Conservation (phyloP, 23 red algal genomes). For the Gracilaria caudata region DNA sequence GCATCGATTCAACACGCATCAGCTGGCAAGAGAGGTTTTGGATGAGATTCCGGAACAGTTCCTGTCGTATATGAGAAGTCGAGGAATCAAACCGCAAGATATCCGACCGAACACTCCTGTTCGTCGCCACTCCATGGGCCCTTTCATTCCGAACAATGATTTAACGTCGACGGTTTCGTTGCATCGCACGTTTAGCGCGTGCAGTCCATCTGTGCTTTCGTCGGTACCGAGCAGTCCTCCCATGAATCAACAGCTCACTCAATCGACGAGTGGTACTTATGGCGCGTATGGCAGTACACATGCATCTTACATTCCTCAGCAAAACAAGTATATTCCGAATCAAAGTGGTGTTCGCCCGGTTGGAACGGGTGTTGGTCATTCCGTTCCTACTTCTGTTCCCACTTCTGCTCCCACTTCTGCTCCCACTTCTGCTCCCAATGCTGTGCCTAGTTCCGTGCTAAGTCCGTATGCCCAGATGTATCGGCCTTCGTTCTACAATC, state of each 20-base stretch:
- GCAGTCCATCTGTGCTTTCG: neutral
- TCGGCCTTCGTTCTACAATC: neutral
- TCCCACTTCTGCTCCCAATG: neutral
- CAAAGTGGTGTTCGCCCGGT: neutral
- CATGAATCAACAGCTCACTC: neutral
- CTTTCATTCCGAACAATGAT: conserved; percentile 3
- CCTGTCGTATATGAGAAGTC: conserved; percentile 61
- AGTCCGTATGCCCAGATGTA: neutral
- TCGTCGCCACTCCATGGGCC: neutral
- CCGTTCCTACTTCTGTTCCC: neutral
- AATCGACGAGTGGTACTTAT: neutral
- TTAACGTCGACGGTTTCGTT: neutral
- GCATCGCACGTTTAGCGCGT: neutral
- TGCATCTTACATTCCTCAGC: neutral
- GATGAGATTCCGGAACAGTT: conserved; percentile 80
- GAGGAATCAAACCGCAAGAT: conserved; percentile 59
- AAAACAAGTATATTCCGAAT: neutral
- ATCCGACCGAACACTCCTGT: conserved; percentile 7
- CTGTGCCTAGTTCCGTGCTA: too few relatives aligned
- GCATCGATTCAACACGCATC: conserved; percentile 37
- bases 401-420: conserved; percentile 2
- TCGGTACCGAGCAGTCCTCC: neutral
- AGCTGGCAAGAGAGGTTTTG: conserved; percentile 67
- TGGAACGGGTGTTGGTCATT: neutral
- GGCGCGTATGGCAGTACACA: neutral